phyloP scores from a whole-genome alignment of 1,284 basidiomycete genomes.

The Sporisorium sorghi region DNA sequence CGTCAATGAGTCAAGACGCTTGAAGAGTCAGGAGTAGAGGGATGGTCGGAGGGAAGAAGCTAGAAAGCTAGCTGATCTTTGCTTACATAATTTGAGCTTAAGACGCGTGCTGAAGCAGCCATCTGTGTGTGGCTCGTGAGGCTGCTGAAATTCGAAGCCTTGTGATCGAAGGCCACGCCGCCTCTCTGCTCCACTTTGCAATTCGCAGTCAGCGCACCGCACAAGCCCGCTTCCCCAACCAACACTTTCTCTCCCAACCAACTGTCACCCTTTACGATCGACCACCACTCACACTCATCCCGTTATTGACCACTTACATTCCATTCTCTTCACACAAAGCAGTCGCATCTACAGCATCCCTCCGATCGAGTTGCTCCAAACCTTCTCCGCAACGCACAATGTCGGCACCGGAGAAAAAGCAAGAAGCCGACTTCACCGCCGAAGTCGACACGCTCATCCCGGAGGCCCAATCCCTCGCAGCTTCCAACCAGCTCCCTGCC shows the following conservation, averaged over 20 bases:
- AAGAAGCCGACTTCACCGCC: conserved; percentile 73
- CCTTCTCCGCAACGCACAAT: conserved; percentile 11
- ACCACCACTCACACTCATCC: not conserved
- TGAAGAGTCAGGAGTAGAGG: too few species aligned
- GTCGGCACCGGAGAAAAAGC: conserved; percentile 70
- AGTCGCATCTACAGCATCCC: not conserved
- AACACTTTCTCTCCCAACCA: conserved; percentile 11
- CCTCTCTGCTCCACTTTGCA: conserved; percentile 29
- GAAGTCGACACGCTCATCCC: conserved; percentile 73
- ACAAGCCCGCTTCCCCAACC: conserved; percentile 34
- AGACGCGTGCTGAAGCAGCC: conserved; percentile 3
- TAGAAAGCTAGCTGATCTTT: not conserved
- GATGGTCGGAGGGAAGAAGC: too few species aligned
- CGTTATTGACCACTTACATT: not conserved
- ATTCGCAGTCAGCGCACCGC: conserved; percentile 6
- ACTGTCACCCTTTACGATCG: not conserved
- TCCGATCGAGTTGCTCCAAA: not conserved
- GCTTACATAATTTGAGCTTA: conserved; percentile 2
- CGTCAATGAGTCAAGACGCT: too few species aligned
- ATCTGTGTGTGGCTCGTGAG: not conserved
- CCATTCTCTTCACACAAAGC: not conserved
- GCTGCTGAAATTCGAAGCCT: not conserved
- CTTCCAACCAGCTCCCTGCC: conserved; percentile 80
- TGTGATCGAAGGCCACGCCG: conserved; percentile 56
- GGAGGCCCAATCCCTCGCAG: conserved; percentile 71